Conservation (phyloP, 495 filamentous ascomycete species). For the Lophium mytilinum region DNA sequence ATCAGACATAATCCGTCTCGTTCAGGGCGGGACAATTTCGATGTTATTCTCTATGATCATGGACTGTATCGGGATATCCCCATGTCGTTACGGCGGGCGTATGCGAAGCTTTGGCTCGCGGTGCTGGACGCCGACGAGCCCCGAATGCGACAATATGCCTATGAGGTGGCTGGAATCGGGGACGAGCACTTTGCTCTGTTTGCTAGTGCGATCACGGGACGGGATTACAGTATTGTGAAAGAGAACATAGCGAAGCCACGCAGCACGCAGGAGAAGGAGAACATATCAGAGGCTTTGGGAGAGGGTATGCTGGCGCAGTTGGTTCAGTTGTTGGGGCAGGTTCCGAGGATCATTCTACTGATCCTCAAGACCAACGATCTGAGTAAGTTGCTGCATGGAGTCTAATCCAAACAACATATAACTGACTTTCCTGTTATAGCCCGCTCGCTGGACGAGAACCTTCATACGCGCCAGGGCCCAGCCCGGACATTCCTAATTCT, state of each 20-base stretch:
- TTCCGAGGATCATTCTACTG: slow-evolving; percentile 84
- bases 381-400: slow-evolving; percentile 44
- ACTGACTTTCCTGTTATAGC: slow-evolving; percentile 36
- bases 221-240: slow-evolving; percentile 72
- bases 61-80: slow-evolving; percentile 94
- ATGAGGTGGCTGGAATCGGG: slow-evolving; percentile 78
- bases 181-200: slow-evolving; percentile 95
- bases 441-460: slow-evolving; percentile 84
- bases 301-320: slow-evolving; percentile 83
- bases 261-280: slow-evolving; percentile 65
- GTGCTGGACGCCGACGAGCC: slow-evolving; percentile 81
- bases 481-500: slow-evolving; percentile 88
- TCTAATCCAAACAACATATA: neutral
- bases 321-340: slow-evolving; percentile 78
- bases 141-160: slow-evolving; percentile 78
- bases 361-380: slow-evolving; percentile 98
- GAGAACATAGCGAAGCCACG: slow-evolving; percentile 53
- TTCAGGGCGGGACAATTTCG: slow-evolving; percentile 66
- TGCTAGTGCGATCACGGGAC: slow-evolving; percentile 90
- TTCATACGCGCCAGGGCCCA: slow-evolving; percentile 83
- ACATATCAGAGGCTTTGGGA: slow-evolving; percentile 70
- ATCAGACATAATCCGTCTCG: slow-evolving; percentile 63
- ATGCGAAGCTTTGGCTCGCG: slow-evolving; percentile 96
- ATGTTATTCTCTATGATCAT: slow-evolving; percentile 97
- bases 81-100: slow-evolving; percentile 63